A percentile compares a stretch with the other conserved stretches of the same genome.
phyloP scores from a whole-genome alignment of 768 basidiomycete genomes.

The Rhizopogon salebrosus region DNA sequence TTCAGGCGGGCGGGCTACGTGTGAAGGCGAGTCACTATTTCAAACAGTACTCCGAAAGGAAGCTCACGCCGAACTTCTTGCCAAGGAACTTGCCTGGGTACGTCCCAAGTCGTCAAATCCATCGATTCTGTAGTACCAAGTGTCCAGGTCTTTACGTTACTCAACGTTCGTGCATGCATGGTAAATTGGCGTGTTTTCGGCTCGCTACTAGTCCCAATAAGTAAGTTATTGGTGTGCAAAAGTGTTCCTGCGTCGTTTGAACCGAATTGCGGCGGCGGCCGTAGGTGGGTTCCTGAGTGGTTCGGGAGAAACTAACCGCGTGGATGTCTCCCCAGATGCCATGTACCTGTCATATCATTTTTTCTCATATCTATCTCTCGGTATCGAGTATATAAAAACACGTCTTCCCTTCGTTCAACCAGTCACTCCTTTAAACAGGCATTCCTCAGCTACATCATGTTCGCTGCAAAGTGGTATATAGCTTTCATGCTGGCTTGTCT shows the following conservation, averaged over 20 bases:
- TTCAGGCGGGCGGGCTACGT: not conserved
- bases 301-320: slow-evolving; percentile 10
- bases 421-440: slow-evolving; percentile 1
- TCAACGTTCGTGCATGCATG: too few species aligned
- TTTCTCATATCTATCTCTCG: slow-evolving; percentile 17
- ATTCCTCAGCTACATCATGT: slow-evolving; percentile 12
- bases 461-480: slow-evolving; percentile 13
- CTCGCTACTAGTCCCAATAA: not conserved
- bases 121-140: too few species aligned
- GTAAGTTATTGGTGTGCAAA: not conserved
- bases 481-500: slow-evolving; percentile 17
- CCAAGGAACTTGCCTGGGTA: too few species aligned
- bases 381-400: slow-evolving; percentile 18
- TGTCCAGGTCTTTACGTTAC: too few species aligned
- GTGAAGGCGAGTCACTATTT: slow-evolving; percentile 6
- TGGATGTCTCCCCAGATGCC: not conserved
- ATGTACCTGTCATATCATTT: slow-evolving; percentile 7
- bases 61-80: too few species aligned
- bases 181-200: too few species aligned
- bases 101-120: too few species aligned
- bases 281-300: slow-evolving; percentile 21
- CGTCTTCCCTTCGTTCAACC: not conserved
- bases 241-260: slow-evolving; percentile 16
- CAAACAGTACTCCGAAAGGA: not conserved
- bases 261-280: slow-evolving; percentile 19